Base-by-base conservation (phyloP, 768 basidiomycete species). In the Lactifluus echinatus region DNA sequence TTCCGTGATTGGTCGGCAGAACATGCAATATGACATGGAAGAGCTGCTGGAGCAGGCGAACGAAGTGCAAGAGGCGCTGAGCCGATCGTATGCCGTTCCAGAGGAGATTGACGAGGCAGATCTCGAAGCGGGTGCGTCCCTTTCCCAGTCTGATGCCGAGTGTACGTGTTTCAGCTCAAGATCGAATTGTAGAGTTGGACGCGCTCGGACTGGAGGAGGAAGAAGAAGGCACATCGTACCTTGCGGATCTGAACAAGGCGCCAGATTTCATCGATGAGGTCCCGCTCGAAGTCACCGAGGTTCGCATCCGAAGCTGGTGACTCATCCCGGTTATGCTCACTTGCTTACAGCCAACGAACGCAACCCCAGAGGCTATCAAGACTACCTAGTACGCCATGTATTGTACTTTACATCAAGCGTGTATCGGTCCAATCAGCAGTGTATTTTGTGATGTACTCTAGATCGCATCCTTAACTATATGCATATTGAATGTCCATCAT, bases 51-150 rank as follows among this genome's bases (percentile, higher is more conserved):
- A 98, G 66, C 93, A 96, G 69, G 90, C 93, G 10, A 98, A 97
- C 66, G 96, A 99, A 70, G 92, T 99, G 57, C 95, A 98, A 67
- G 96, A 98, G 70, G 83, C 87, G 21, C 75, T 99, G 23, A 91
- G 89, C 17, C 77, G 95, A 61, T 94, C 93, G 23, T 99, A 99
- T 70, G 90, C 87, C 14, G 90, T 98, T 0, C 96, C 96, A 15
- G 96, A 99, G 63, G 96, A 98, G 69, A 77, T 99, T 23, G 96
- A 99, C 71, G 96, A 99, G 70, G 92, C 89, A 8, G 96, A 98
- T 71, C 78, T 99, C 3, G 88, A 97, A 77, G 96, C 96, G 44
- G 95, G 95, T 88, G 66, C 47, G 81, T 67, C 14, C 44, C 43
- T 28, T 37, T n/a, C 50, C 28, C 44, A 14, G 4, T 31, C 19